Conservation (phyloP, 192 early-diverging fungal species). For the Coemansia sp. region DNA sequence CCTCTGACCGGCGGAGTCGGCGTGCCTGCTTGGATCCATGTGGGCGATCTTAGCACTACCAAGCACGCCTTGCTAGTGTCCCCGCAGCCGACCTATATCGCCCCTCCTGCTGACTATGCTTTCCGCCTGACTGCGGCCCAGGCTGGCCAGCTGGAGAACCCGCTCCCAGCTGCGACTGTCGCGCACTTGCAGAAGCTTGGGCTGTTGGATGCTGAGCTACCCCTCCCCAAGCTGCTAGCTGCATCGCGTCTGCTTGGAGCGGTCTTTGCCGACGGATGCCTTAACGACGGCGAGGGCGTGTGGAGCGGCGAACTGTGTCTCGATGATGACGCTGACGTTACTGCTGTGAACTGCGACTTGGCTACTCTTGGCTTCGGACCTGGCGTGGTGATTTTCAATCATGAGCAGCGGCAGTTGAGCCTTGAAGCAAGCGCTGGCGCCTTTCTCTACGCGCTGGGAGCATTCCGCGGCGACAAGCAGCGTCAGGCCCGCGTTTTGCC, state of each 20-base stretch:
- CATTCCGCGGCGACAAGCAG: not conserved
- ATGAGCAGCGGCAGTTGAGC: not conserved
- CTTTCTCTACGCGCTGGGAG: constrained; percentile 12
- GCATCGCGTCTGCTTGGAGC: constrained; percentile 22
- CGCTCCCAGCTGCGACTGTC: not conserved
- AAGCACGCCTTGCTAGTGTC: constrained; percentile 23
- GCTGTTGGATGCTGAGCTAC: constrained; percentile 19
- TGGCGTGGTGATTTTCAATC: not conserved
- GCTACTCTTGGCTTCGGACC: constrained; percentile 19
- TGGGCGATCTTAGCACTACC: constrained; percentile 15
- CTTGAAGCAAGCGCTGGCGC: not conserved
- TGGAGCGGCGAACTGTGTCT: constrained; percentile 7
- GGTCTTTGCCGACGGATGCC: not conserved
- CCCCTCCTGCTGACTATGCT: constrained; percentile 7
- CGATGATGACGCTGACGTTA: constrained; percentile 15
- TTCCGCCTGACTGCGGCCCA: constrained; percentile 3
- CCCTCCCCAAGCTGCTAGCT: constrained; percentile 21
- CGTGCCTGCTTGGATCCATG: constrained; percentile 17
- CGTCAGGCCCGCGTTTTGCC: constrained; percentile 1
- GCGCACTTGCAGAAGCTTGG: constrained; percentile 12
- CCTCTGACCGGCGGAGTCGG: constrained; percentile 11
- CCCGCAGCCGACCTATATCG: constrained; percentile 17
- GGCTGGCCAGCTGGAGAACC: not conserved
- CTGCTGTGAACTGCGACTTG: constrained; percentile 21
- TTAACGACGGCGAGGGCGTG: not conserved